phyloP scores from a whole-genome alignment of 1,139 yeast genomes.

The Scheffersomyces quercinus region DNA sequence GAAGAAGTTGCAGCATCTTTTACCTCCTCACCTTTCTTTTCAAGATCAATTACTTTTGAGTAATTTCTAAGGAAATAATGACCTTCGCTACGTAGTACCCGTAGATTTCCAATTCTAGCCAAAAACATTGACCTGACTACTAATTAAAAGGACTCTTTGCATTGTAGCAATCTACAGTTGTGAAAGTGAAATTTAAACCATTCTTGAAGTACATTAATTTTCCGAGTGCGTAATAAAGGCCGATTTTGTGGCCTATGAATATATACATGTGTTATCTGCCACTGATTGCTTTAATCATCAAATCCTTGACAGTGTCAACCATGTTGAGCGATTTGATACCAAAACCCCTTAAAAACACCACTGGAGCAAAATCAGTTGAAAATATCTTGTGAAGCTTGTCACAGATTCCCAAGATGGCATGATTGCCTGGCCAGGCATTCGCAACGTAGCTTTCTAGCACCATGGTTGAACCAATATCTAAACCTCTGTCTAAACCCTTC shows the following conservation, averaged over 20 bases:
- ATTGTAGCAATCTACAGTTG: not conserved
- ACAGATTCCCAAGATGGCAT: slow-evolving; percentile 79
- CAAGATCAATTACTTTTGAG: slow-evolving; percentile 7
- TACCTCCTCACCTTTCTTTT: slow-evolving; percentile 3
- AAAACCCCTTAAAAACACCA: slow-evolving; percentile 71
- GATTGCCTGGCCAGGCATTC: slow-evolving; percentile 77
- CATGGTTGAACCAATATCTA: slow-evolving; percentile 83
- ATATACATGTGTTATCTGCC: slow-evolving; percentile 17
- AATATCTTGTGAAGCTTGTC: slow-evolving; percentile 91
- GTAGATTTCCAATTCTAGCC: too few species aligned
- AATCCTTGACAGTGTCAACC: slow-evolving; percentile 59
- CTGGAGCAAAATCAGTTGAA: slow-evolving; percentile 69
- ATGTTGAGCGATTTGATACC: slow-evolving; percentile 74
- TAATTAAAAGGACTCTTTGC: too few species aligned
- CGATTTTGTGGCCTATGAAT: not conserved
- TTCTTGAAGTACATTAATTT: not conserved
- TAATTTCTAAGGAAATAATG: slow-evolving; percentile 1
- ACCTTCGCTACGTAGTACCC: too few species aligned
- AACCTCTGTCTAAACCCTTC: slow-evolving; percentile 69
- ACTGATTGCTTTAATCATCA: slow-evolving; percentile 39
- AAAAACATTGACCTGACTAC: too few species aligned
- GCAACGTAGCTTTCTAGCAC: slow-evolving; percentile 87
- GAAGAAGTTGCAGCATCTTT: not conserved
- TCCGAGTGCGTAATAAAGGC: not conserved
- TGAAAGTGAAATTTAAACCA: too few species aligned